phyloP scores from a whole-genome alignment of 1,284 basidiomycete species.

The Tylopilus sp. region DNA sequence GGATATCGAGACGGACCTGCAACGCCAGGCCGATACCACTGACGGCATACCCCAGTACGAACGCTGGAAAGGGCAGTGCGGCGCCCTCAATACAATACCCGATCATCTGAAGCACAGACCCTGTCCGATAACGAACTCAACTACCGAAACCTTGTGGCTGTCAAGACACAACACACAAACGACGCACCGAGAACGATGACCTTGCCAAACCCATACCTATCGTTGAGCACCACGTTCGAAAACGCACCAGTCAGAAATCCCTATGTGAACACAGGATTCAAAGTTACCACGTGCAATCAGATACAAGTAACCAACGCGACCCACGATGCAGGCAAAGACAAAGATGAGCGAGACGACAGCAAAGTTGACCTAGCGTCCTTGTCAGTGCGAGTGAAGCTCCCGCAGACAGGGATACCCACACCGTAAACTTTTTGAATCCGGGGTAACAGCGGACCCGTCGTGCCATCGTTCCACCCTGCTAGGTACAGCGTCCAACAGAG shows the following conservation, averaged over 20 bases:
- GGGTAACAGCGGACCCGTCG: constrained; percentile 45
- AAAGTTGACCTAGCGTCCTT: constrained; percentile 34
- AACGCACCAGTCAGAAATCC: constrained; percentile 45
- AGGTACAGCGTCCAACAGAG: constrained; percentile 45
- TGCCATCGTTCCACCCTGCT: constrained; percentile 45
- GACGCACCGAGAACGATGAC: constrained; percentile 43
- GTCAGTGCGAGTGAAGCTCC: not conserved
- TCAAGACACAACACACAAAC: not conserved
- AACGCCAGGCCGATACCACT: constrained; percentile 72
- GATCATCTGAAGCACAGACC: constrained; percentile 49
- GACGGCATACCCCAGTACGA: constrained; percentile 66
- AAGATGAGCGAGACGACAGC: constrained; percentile 45
- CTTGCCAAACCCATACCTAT: constrained; percentile 46
- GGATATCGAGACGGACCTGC: constrained; percentile 35
- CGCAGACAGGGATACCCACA: constrained; percentile 20
- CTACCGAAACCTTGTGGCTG: not conserved
- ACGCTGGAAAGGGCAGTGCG: constrained; percentile 72
- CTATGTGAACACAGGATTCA: constrained; percentile 16
- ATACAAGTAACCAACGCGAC: constrained; percentile 18
- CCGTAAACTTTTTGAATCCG: constrained; percentile 44
- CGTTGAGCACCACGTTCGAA: constrained; percentile 39
- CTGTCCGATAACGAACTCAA: constrained; percentile 24
- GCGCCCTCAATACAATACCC: constrained; percentile 68
- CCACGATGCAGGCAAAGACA: constrained; percentile 43
- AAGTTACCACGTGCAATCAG: no score